A percentile compares a stretch with the other conserved stretches of the same genome.
phyloP scores from a whole-genome alignment of 768 basidiomycete species.

The Auricularia heimuer region DNA sequence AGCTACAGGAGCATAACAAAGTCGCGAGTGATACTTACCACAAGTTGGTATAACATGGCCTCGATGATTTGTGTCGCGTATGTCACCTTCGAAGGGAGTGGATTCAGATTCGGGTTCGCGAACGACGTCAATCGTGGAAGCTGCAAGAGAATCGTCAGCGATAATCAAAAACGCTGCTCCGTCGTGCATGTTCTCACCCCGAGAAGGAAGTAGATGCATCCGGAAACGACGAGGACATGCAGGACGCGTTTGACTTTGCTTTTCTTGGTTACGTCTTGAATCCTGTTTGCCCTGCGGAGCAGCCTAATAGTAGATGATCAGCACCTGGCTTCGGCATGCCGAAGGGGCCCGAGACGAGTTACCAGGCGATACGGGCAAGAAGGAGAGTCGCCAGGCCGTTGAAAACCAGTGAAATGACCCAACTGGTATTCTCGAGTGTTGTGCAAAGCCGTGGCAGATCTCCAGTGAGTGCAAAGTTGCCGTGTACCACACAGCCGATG shows the following conservation, averaged over 20 bases:
- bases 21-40: not conserved
- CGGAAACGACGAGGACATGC: not conserved
- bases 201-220: not conserved
- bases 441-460: not conserved
- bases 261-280: not conserved
- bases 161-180: not conserved
- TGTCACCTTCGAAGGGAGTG: not conserved
- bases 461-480: not conserved
- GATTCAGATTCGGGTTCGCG: not conserved
- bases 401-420: not conserved
- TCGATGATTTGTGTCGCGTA: not conserved
- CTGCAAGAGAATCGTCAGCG: not conserved
- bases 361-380: not conserved
- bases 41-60: not conserved
- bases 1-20: not conserved
- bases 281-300: not conserved
- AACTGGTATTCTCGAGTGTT: not conserved
- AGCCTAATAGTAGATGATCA: not conserved
- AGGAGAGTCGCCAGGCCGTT: not conserved
- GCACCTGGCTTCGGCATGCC: no score
- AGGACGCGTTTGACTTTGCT: not conserved
- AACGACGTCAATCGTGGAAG: not conserved
- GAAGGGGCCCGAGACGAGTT: no score
- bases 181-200: not conserved
- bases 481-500: not conserved